Evolutionary conservation across 495 filamentous ascomycete species (phyloP).

Genomic region (Tuber indicum): DNA sequence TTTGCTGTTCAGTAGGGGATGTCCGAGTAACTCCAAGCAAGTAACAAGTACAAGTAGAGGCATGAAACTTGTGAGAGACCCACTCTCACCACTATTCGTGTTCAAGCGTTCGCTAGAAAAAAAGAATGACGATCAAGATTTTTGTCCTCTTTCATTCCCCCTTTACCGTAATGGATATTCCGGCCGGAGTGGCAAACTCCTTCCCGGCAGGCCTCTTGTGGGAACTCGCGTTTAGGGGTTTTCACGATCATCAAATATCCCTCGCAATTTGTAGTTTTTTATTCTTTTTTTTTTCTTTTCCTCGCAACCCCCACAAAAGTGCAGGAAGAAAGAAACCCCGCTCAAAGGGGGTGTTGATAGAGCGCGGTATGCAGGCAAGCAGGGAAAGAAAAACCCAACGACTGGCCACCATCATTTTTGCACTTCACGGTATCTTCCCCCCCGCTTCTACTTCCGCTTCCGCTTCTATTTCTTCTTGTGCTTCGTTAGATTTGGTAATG

Average conservation of each 20-base stretch:
- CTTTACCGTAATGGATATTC: not conserved
- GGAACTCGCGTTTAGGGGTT: not conserved
- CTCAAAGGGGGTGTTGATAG: not conserved
- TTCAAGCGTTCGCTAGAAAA: not conserved
- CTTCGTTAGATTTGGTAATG: not conserved
- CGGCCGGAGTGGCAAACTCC: not conserved
- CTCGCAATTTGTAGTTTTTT: not conserved
- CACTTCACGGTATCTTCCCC: not conserved
- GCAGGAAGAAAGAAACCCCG: not conserved
- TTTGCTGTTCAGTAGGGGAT: not conserved
- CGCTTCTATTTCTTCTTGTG: not conserved
- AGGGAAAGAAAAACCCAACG: not conserved
- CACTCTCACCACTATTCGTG: not conserved
- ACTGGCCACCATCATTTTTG: not conserved
- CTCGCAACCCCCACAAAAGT: not conserved
- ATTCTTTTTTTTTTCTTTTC: not conserved
- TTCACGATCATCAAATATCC: not conserved
- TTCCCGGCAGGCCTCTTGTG: not conserved
- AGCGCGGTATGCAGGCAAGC: not conserved
- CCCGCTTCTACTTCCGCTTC: not conserved
- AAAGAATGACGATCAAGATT: not conserved
- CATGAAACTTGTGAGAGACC: not conserved
- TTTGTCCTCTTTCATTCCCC: not conserved
- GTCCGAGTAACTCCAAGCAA: not conserved
- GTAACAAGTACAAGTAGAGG: not conserved